These are phyloP conservation scores for Acer yangbiense DNA, from an alignment of 345 rosid species.

Conservation along the genomic window DNA sequence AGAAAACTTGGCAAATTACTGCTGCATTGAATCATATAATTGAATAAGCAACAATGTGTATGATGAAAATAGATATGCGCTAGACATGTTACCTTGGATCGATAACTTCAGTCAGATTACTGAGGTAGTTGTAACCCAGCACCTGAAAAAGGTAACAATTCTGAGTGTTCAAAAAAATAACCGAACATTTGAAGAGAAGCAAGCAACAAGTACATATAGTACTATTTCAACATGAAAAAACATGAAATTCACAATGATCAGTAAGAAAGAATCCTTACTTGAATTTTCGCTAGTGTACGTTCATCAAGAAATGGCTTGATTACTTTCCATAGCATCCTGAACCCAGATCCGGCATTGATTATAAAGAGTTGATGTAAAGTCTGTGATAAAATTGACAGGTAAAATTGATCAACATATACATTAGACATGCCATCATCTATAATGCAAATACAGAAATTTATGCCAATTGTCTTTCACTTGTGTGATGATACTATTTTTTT, in stretches of 20 bases:
- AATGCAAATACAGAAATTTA: neutral
- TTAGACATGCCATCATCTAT: conserved; percentile 3
- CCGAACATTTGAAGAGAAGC: neutral
- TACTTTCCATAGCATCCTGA: conserved; percentile 65
- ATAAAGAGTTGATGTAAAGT: conserved; percentile 49
- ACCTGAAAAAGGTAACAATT: conserved; percentile 40
- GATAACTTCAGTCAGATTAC: conserved; percentile 43
- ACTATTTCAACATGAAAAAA: neutral
- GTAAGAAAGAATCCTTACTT: conserved; percentile 28
- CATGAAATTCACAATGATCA: neutral
- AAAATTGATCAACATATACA: conserved; percentile 5
- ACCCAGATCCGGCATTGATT: conserved; percentile 68
- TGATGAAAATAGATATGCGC: neutral
- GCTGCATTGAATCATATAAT: conserved; percentile 13
- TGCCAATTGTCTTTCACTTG: neutral
- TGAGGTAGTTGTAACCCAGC: conserved; percentile 45
- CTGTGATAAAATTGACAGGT: conserved; percentile 30
- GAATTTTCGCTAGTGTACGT: conserved; percentile 57
- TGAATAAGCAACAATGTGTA: neutral
- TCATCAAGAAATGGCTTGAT: conserved; percentile 53
- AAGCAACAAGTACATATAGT: neutral
- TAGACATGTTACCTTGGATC: conserved; percentile 43
- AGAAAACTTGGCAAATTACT: conserved; percentile 63
- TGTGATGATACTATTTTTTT: too few relatives aligned
- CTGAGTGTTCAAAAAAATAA: neutral